Conservation (phyloP, 2,329 filamentous ascomycete genomes). For the Nemania bipapillata region DNA sequence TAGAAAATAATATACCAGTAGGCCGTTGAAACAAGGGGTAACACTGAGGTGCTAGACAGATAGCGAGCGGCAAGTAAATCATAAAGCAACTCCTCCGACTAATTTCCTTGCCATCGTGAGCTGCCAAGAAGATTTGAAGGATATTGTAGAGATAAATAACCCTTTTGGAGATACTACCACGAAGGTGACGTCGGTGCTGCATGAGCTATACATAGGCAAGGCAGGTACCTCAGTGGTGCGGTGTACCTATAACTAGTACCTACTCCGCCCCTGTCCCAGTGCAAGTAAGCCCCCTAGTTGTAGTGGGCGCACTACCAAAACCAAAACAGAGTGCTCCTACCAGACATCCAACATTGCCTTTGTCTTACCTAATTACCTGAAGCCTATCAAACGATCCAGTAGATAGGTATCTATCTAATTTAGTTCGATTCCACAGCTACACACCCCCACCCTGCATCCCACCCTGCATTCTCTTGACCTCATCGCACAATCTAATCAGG, state of each 20-base stretch:
- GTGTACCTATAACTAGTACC: no score
- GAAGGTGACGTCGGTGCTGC: constrained; percentile 32
- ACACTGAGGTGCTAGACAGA: not conserved
- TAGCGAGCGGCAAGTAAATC: no score
- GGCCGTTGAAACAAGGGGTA: constrained; percentile 5
- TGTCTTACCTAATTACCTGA: not conserved
- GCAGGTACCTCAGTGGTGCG: no score
- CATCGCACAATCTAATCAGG: constrained; percentile 15
- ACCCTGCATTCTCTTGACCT: not conserved
- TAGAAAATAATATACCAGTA: not conserved
- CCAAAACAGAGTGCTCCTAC: no score
- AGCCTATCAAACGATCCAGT: constrained; percentile 7
- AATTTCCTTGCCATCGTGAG: not conserved
- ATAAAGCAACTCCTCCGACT: not conserved
- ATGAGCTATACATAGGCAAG: not conserved
- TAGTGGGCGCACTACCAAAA: not conserved
- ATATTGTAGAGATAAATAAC: not conserved
- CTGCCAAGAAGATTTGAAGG: not conserved
- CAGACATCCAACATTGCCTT: not conserved
- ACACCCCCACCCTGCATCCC: not conserved
- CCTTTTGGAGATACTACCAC: not conserved
- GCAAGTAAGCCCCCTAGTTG: not conserved
- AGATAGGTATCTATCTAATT: not conserved
- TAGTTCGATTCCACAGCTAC: constrained; percentile 11
- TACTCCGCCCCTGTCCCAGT: not conserved